These are phyloP conservation scores for Sarocladiaceae sp. DNA, from an alignment of 2,329 filamentous ascomycete species.

Conservation along the genomic window DNA sequence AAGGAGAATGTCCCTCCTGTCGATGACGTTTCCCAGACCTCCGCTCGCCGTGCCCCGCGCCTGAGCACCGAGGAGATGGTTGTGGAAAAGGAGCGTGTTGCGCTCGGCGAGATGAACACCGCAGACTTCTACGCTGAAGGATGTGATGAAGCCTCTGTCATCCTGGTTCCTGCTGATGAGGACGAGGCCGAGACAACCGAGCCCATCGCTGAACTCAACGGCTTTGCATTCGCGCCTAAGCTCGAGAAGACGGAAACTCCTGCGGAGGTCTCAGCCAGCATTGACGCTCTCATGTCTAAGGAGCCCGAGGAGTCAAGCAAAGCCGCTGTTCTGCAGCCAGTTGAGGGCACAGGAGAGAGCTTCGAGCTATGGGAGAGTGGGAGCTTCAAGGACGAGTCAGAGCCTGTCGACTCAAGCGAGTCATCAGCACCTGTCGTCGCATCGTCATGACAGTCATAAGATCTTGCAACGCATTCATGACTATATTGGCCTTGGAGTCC, in stretches of 20 bases:
- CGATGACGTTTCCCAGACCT: conserved; percentile 57
- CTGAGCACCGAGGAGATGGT: conserved; percentile 43
- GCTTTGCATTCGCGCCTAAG: conserved; percentile 5
- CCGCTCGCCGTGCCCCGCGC: conserved; percentile 23
- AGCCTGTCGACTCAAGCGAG: background rate
- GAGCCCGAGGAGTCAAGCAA: conserved; percentile 29
- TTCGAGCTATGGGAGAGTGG: conserved; percentile 70
- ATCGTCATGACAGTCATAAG: conserved; percentile 4
- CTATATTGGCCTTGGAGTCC: background rate
- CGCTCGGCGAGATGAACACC: conserved; percentile 63
- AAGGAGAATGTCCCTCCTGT: conserved; percentile 91
- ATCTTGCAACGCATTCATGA: background rate
- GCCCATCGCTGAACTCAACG: background rate
- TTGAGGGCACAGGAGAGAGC: conserved; percentile 55
- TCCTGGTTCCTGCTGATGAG: conserved; percentile 60
- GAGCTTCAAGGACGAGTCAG: conserved; percentile 55
- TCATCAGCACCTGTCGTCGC: background rate
- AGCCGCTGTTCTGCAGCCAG: conserved; percentile 46
- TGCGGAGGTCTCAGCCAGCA: conserved; percentile 16
- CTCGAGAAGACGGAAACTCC: conserved; percentile 18
- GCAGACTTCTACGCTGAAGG: conserved; percentile 65
- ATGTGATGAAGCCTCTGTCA: conserved; percentile 57
- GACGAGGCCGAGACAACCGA: conserved; percentile 24
- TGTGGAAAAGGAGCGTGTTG: conserved; percentile 60
- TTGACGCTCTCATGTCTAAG: conserved; percentile 33